A percentile compares a stretch with the other conserved stretches of the same genome.
Conservation (phyloP, 768 basidiomycete species). For the Podaxis mareebaensis region DNA sequence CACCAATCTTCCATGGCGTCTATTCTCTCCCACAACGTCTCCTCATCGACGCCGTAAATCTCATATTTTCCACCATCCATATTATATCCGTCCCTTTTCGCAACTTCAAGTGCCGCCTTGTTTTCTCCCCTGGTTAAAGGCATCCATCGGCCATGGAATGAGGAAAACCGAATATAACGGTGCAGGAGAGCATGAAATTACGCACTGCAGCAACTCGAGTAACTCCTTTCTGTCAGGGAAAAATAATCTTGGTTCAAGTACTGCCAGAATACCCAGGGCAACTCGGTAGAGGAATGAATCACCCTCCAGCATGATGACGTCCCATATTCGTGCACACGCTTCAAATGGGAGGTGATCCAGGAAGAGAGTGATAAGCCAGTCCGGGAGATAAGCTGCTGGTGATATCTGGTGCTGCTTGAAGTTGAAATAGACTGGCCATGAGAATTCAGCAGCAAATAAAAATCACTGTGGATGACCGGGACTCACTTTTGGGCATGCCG, state of each 20-base stretch:
- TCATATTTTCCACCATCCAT: slow-evolving; percentile 79
- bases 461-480: neutral
- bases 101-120: slow-evolving; percentile 80
- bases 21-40: slow-evolving; percentile 81
- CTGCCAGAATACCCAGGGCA: slow-evolving; percentile 78
- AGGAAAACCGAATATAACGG: neutral
- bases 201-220: slow-evolving; percentile 71
- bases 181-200: slow-evolving; percentile 23
- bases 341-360: slow-evolving; percentile 89
- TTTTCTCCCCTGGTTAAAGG: slow-evolving; percentile 64
- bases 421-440: slow-evolving; percentile 78
- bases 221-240: slow-evolving; percentile 84
- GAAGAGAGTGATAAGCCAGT: slow-evolving; percentile 83
- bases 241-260: slow-evolving; percentile 84
- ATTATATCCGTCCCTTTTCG: slow-evolving; percentile 63
- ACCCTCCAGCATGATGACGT: slow-evolving; percentile 83
- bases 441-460: slow-evolving; percentile 12
- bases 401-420: slow-evolving; percentile 93
- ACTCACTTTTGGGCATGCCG: slow-evolving; percentile 88
- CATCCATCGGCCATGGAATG: slow-evolving; percentile 9
- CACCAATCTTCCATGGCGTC: slow-evolving; percentile 88
- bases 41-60: slow-evolving; percentile 85
- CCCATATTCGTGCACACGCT: slow-evolving; percentile 87
- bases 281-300: slow-evolving; percentile 89
- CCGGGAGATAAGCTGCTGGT: slow-evolving; percentile 77